A percentile compares a stretch with the other conserved stretches of the same genome.
These are phyloP conservation scores for Zymoseptoria crescenta DNA, from an alignment of 2,329 filamentous ascomycete genomes.

Conservation along the genomic window DNA sequence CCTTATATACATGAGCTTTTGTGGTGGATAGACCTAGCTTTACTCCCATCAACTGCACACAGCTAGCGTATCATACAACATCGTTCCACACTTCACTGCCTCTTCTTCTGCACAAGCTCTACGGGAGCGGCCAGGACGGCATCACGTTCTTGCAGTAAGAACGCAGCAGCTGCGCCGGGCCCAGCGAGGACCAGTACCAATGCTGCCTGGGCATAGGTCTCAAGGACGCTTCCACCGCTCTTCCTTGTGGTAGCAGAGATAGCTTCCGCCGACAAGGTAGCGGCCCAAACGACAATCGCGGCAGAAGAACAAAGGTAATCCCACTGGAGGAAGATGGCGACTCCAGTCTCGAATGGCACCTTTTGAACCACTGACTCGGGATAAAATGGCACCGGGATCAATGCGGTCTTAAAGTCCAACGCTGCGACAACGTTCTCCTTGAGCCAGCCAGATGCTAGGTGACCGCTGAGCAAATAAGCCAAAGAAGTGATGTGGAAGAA, in stretches of 20 bases:
- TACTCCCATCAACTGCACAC: neutral
- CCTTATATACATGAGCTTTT: neutral
- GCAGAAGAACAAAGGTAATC: constrained; percentile 14
- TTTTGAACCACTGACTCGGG: constrained; percentile 1
- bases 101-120: constrained; percentile 2
- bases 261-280: constrained; percentile 11
- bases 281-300: constrained; percentile 16
- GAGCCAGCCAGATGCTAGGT: constrained; percentile 12
- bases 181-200: constrained; percentile 13
- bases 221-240: neutral
- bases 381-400: constrained; percentile 16
- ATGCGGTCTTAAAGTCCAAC: constrained; percentile 6
- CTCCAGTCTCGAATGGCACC: constrained; percentile 11
- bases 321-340: constrained; percentile 20
- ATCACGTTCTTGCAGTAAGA: constrained; percentile 18
- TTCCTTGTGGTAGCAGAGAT: neutral
- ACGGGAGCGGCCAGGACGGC: constrained; percentile 1
- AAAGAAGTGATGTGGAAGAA: constrained; percentile 17
- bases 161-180: constrained; percentile 16
- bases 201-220: constrained; percentile 8
- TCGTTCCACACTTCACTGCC: neutral
- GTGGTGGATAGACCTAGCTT: too few relatives aligned
- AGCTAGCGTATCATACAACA: neutral
- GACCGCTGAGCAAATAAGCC: constrained; percentile 7
- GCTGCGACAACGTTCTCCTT: constrained; percentile 8